A percentile compares a stretch with the other conserved stretches of the same genome.
Conservation (phyloP, 148 eudicot genomes). For the Rhododendron ferrugineum region DNA sequence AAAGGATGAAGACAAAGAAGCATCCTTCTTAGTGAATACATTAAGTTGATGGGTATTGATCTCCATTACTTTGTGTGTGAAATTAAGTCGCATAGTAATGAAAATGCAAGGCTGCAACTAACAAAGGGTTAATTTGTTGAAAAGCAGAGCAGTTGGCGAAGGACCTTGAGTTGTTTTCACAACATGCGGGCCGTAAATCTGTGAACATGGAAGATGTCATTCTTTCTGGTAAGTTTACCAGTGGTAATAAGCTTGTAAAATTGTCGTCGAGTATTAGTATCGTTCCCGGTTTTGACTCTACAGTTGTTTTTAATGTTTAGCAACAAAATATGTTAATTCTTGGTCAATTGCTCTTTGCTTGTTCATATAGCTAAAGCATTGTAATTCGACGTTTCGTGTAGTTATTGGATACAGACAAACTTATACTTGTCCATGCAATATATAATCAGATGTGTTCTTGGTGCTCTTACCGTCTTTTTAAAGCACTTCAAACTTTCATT, state of each 20-base stretch:
- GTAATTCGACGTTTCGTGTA: neutral
- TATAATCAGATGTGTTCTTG: neutral
- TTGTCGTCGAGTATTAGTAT: neutral
- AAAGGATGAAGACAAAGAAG: neutral
- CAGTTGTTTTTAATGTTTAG: neutral
- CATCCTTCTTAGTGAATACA: neutral
- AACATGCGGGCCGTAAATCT: slow-evolving; percentile 83
- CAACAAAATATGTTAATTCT: neutral
- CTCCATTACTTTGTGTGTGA: neutral
- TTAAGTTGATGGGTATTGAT: neutral
- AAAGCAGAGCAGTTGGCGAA: slow-evolving; percentile 81
- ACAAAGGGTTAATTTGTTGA: slow-evolving; percentile 17
- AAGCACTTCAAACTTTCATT: neutral
- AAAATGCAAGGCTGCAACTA: slow-evolving; percentile 7
- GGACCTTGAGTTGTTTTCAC: slow-evolving; percentile 88
- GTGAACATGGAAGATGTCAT: slow-evolving; percentile 93
- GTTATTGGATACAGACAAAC: neutral
- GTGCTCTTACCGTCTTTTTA: neutral
- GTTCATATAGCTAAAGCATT: neutral
- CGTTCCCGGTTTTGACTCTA: neutral
- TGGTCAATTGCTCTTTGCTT: neutral
- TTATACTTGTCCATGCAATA: neutral
- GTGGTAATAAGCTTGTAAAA: slow-evolving; percentile 4
- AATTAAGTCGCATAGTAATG: neutral
- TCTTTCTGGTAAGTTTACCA: slow-evolving; percentile 58